A percentile compares a stretch with the other conserved stretches of the same genome.
Conservation (phyloP, 305 asterid genomes). For the Fraxinus baroniana region DNA sequence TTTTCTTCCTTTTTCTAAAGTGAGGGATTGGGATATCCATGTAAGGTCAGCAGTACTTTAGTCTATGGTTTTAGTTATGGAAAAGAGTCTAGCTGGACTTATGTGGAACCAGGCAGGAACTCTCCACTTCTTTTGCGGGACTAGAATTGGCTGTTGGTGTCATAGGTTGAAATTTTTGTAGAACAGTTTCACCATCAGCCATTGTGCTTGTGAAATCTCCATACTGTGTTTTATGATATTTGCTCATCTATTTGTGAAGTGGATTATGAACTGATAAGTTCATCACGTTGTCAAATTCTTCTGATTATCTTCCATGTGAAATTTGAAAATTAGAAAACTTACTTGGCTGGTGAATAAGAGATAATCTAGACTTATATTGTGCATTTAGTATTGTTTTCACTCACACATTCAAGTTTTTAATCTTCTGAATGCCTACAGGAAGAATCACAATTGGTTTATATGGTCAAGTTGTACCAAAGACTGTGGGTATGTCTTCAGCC, state of each 20-base stretch:
- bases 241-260: not conserved
- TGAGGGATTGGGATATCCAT: not conserved
- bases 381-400: not conserved
- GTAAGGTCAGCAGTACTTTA: not conserved
- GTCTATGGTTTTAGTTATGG: not conserved
- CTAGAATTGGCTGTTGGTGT: not conserved
- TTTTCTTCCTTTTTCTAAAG: not conserved
- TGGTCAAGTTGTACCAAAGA: slow-evolving; percentile 82
- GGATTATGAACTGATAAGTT: not conserved
- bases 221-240: not conserved
- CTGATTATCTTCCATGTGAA: not conserved
- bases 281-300: not conserved
- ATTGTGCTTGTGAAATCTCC: not conserved
- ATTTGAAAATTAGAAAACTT: not conserved
- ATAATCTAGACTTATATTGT: not conserved
- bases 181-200: not conserved
- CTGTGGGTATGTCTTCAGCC: slow-evolving; percentile 52
- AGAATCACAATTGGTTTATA: slow-evolving; percentile 78
- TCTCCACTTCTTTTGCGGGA: not conserved
- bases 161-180: not conserved
- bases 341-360: slow-evolving; percentile 5
- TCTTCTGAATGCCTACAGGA: slow-evolving; percentile 47
- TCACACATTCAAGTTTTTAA: slow-evolving; percentile 3
- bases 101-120: not conserved
- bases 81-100: not conserved